Percentiles rank a stretch among this genome's conserved stretches.
These are phyloP conservation scores for Euryodendron excelsum DNA, from an alignment of 148 eudicot genomes.

Conservation along the genomic window DNA sequence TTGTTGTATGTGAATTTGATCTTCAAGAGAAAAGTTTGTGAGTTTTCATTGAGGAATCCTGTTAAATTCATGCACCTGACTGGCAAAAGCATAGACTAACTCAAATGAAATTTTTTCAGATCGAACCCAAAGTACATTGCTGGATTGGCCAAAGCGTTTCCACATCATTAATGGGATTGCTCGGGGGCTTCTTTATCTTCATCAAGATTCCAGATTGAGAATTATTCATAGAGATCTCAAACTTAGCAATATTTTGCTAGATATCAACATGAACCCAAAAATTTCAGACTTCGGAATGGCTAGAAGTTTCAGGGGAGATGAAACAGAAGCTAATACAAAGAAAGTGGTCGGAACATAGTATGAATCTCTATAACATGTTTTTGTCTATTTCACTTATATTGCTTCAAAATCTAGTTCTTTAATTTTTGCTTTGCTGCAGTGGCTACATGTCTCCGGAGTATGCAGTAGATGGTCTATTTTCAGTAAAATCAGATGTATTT, in stretches of 20 bases:
- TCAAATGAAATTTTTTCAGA: too few relatives aligned
- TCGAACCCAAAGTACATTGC: neutral
- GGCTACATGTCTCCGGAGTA: slow-evolving; percentile 14
- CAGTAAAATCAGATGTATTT: slow-evolving; percentile 13
- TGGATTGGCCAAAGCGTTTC: slow-evolving; percentile 16
- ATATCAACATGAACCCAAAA: slow-evolving; percentile 11
- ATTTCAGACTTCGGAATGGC: slow-evolving; percentile 21
- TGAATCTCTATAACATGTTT: neutral
- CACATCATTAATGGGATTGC: slow-evolving; percentile 16
- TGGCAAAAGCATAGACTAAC: too few relatives aligned
- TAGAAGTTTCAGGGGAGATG: slow-evolving; percentile 11
- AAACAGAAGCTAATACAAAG: slow-evolving; percentile 4
- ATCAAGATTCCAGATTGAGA: slow-evolving; percentile 17
- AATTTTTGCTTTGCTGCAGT: neutral
- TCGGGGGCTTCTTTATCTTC: slow-evolving; percentile 19
- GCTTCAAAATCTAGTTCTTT: neutral
- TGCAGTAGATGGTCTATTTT: slow-evolving; percentile 6
- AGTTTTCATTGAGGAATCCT: too few relatives aligned
- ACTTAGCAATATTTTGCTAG: slow-evolving; percentile 16
- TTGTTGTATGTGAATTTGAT: too few relatives aligned
- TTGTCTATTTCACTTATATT: too few relatives aligned
- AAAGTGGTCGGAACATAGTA: slow-evolving; percentile 22
- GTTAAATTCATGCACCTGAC: too few relatives aligned
- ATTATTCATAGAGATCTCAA: slow-evolving; percentile 21
- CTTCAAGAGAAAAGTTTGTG: too few relatives aligned